Base-by-base conservation (phyloP, 2,329 filamentous ascomycete genomes). In the Colletotrichum sp. region DNA sequence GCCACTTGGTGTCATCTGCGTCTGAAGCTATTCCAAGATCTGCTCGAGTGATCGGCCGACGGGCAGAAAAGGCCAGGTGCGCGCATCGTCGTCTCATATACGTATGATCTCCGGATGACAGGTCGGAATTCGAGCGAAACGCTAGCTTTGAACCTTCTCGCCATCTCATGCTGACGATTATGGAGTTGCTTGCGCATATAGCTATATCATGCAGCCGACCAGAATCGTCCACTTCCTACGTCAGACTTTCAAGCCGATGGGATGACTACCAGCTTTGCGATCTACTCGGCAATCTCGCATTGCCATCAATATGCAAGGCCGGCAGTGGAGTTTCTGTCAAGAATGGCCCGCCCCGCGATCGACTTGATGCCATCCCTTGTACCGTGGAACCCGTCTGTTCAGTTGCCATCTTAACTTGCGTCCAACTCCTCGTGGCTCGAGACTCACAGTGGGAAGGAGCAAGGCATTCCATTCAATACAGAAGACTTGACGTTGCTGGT, bases 61-160 rank as follows among this genome's bases (percentile, higher is more conserved):
- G 52, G 36, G 34, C 63, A 26, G n/a, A 49, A 49, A 49, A 28
- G 6, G 44, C 24, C 6, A 24, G 4, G 6, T 28, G 24, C 36
- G 24, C 26, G 24, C 26, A 13, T 32, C 69, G 63, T 75, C 69
- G 63, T 75, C 69, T 75, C 72, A 44, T 62, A 39, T 16, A 16
- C 13, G 72, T 68, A 68, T 68, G 73, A 72, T 68, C 69, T 67
- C 52, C 69, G 32, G 69, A 76, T 72, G 69, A 21, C 63, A 72
- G 63, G 30, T 52, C 13, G 15, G n/a, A n/a, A 74, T 52, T 57
- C 28, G 30, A 62, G 52, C 55, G 59, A 72, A 76, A 76, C 63
- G 30, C 57, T 30, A 73, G 57, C 63, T 16, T 39, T 64, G 18
- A 60, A 57, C 70, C 44, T 59, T 65, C 8, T 49, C 16, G 15